A percentile compares a stretch with the other conserved stretches of the same genome.
These are phyloP conservation scores for Aspergillus ibericus DNA, from an alignment of 2,329 filamentous ascomycete species.

Conservation along the genomic window DNA sequence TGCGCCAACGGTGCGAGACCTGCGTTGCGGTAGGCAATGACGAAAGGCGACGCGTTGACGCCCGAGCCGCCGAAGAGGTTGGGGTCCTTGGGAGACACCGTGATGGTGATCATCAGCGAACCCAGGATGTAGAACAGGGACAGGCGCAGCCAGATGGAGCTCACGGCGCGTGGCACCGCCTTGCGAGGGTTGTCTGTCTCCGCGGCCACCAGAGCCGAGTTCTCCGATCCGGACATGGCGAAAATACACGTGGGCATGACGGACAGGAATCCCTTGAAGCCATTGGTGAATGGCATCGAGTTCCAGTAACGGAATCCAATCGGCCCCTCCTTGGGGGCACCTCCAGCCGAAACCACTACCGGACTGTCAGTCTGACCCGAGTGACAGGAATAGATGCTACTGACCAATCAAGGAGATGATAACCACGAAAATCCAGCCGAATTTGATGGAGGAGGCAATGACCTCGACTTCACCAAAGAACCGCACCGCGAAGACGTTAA, in stretches of 20 bases:
- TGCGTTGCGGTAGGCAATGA: conserved; percentile 45
- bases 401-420: conserved; percentile 45
- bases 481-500: conserved; percentile 46
- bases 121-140: conserved; percentile 49
- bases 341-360: conserved; percentile 46
- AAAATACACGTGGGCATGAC: conserved; percentile 42
- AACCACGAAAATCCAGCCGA: conserved; percentile 51
- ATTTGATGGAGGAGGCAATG: conserved; percentile 46
- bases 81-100: conserved; percentile 41
- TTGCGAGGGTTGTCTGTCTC: conserved; percentile 47
- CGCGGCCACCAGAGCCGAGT: conserved; percentile 45
- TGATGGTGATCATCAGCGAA: conserved; percentile 48
- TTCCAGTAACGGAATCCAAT: conserved; percentile 52
- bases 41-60: conserved; percentile 48
- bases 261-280: conserved; percentile 45
- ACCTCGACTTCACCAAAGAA: conserved; percentile 51
- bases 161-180: conserved; percentile 47
- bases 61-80: conserved; percentile 45
- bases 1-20: conserved; percentile 44
- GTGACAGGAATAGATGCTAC: background rate
- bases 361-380: background rate
- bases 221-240: conserved; percentile 46
- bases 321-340: conserved; percentile 38
- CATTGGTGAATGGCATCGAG: conserved; percentile 43
- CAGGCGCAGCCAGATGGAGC: conserved; percentile 49